phyloP scores from a whole-genome alignment of 2,329 filamentous ascomycete genomes.

The Epichloe uncinata region DNA sequence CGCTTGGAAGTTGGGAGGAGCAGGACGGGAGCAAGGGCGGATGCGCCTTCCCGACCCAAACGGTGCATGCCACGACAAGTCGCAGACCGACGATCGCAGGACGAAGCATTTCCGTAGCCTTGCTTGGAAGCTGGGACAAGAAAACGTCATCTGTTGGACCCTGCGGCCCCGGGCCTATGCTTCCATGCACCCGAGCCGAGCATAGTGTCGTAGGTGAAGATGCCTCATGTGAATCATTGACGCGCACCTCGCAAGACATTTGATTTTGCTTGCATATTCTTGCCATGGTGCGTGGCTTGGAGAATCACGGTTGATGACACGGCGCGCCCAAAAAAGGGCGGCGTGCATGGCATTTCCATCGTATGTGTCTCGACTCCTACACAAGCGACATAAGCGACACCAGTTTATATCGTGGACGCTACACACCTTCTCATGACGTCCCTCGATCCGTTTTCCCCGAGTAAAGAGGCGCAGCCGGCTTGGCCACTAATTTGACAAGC shows the following conservation, averaged over 20 bases:
- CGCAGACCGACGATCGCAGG: not conserved
- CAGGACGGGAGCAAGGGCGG: not conserved
- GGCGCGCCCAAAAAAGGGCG: not conserved
- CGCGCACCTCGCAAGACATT: not conserved
- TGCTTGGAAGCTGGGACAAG: not conserved
- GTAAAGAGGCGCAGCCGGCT: too few species aligned
- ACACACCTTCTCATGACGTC: too few species aligned
- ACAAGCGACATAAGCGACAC: too few species aligned
- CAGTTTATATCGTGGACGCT: too few species aligned
- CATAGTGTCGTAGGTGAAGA: not conserved
- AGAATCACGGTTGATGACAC: not conserved
- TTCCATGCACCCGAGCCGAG: not conserved
- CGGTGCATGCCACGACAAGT: not conserved
- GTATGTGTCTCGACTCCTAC: not conserved
- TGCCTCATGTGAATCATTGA: not conserved
- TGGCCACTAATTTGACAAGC: too few species aligned
- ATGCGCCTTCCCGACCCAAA: not conserved
- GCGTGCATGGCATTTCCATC: not conserved
- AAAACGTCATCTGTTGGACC: not conserved
- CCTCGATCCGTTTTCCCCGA: too few species aligned
- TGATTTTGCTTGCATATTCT: not conserved
- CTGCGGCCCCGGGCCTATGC: not conserved
- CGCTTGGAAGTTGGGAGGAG: not conserved
- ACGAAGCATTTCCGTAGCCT: too few species aligned
- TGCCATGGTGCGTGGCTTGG: not conserved